A percentile compares a stretch with the other conserved stretches of the same genome.
phyloP scores from a whole-genome alignment of 805 yeast genomes.

The Saturnispora kantuleensis region DNA sequence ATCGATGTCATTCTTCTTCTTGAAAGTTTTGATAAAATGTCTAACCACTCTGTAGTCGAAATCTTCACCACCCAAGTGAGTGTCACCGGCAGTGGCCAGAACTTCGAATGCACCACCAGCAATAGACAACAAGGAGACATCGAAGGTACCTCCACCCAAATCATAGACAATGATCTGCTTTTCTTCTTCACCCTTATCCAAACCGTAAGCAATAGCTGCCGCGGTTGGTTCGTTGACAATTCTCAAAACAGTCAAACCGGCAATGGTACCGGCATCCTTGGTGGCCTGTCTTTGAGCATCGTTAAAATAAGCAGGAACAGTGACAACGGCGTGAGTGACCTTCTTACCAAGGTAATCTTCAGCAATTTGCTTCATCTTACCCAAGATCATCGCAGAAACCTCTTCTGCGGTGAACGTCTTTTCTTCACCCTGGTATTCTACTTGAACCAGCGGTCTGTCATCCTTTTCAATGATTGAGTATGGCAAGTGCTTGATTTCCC shows the following conservation, averaged over 20 bases:
- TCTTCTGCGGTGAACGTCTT: slow-evolving; percentile 90
- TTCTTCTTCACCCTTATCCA: slow-evolving; percentile 74
- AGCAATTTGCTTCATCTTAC: slow-evolving; percentile 87
- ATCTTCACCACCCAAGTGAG: slow-evolving; percentile 97
- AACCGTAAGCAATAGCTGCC: slow-evolving; percentile 95
- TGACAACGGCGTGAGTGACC: slow-evolving; percentile 84
- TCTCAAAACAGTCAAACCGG: slow-evolving; percentile 81
- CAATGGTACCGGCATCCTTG: slow-evolving; percentile 87
- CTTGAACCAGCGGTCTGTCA: slow-evolving; percentile 83
- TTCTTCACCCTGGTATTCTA: slow-evolving; percentile 79
- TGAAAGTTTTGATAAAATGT: slow-evolving; percentile 78
- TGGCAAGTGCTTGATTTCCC: slow-evolving; percentile 83
- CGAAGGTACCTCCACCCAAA: slow-evolving; percentile 97
- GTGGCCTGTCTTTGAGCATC: slow-evolving; percentile 94
- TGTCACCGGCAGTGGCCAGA: slow-evolving; percentile 90
- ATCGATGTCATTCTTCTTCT: slow-evolving; percentile 88
- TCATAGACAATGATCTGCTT: slow-evolving; percentile 88
- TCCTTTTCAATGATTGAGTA: slow-evolving; percentile 67
- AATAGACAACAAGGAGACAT: slow-evolving; percentile 78
- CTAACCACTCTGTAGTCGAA: slow-evolving; percentile 83
- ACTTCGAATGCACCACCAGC: slow-evolving; percentile 92
- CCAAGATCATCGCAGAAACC: slow-evolving; percentile 84
- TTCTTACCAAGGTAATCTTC: slow-evolving; percentile 80
- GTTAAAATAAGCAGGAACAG: slow-evolving; percentile 89
- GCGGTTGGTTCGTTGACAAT: slow-evolving; percentile 94